These are phyloP conservation scores for Pinus taeda DNA, from an alignment of 75 land plant genomes.

Conservation along the genomic window DNA sequence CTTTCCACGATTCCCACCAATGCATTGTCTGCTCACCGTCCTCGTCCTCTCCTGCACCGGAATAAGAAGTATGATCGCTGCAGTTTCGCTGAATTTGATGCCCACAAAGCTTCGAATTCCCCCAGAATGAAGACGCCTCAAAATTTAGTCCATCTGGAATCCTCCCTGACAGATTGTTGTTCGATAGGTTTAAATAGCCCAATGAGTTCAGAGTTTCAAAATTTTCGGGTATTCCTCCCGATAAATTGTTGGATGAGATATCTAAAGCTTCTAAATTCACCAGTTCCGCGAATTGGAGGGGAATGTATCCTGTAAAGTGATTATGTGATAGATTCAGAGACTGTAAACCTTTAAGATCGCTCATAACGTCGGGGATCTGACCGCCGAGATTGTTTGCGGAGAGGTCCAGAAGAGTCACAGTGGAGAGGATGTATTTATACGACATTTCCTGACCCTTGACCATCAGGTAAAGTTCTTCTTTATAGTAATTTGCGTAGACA, in stretches of 20 bases:
- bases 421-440: background rate
- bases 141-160: constrained; percentile 1
- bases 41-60: background rate
- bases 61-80: background rate
- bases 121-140: background rate
- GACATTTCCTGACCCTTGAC: background rate
- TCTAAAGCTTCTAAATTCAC: constrained; percentile 2
- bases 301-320: constrained; percentile 4
- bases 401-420: constrained; percentile 3
- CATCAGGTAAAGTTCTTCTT: background rate
- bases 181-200: constrained; percentile 10
- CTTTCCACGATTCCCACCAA: background rate
- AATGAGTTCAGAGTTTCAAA: background rate
- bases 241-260: constrained; percentile 11
- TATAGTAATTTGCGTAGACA: background rate
- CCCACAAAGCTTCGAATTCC: constrained; percentile 16
- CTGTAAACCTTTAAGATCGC: background rate
- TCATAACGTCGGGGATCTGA: background rate
- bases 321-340: constrained; percentile 9
- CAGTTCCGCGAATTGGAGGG: background rate
- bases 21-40: too few species aligned
- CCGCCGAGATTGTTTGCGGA: constrained; percentile 10
- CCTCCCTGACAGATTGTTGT: constrained; percentile 13
- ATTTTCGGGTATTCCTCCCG: background rate
- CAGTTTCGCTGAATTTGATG: background rate